Conservation (phyloP, 2,329 filamentous ascomycete genomes). For the Colletotrichum cordylinicola region DNA sequence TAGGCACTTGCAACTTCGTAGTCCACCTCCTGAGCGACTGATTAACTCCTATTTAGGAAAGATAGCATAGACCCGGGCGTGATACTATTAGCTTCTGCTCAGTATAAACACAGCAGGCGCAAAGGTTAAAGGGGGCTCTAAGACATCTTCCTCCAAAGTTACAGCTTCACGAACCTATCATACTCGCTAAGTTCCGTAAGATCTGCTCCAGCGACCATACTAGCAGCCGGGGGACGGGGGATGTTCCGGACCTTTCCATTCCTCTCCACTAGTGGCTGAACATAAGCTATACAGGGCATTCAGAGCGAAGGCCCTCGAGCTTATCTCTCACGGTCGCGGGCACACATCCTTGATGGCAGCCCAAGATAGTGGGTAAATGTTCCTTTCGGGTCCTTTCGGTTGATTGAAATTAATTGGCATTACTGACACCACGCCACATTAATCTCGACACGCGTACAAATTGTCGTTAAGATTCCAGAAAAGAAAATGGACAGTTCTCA, state of each 20-base stretch:
- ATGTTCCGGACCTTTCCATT: not conserved
- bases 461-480: not conserved
- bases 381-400: not conserved
- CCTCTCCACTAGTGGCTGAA: not conserved
- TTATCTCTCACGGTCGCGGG: not conserved
- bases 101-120: not conserved
- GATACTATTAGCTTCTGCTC: not conserved
- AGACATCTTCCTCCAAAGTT: not conserved
- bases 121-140: not conserved
- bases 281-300: fast-evolving
- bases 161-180: not conserved
- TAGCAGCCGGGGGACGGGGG: no score
- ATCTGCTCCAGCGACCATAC: not conserved
- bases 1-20: not conserved
- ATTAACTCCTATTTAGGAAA: not conserved
- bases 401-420: not conserved
- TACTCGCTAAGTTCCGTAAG: not conserved
- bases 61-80: not conserved
- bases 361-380: not conserved
- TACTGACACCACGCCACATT: not conserved
- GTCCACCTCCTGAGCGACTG: not conserved
- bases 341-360: not conserved
- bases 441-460: not conserved
- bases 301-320: not conserved
- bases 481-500: not conserved